These are phyloP conservation scores for Colletotrichum sidae DNA, from an alignment of 2,329 filamentous ascomycete genomes.

Conservation along the genomic window DNA sequence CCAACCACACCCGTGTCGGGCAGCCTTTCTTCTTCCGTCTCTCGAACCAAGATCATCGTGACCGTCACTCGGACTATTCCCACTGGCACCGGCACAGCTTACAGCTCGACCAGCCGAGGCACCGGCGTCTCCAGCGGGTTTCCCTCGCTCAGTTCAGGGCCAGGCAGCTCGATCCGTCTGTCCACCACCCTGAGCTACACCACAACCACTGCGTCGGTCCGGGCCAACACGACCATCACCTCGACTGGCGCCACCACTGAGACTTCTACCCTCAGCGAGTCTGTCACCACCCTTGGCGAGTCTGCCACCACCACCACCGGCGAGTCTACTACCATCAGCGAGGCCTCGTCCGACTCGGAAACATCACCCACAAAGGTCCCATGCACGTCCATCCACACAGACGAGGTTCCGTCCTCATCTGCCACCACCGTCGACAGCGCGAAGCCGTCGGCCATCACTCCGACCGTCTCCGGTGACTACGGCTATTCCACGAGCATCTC, in stretches of 20 bases:
- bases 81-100: slow-evolving; percentile 14
- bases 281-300: not conserved
- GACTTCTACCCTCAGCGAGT: not conserved
- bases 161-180: slow-evolving; percentile 21
- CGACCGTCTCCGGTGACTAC: slow-evolving; percentile 9
- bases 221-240: not conserved
- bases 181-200: slow-evolving; percentile 27
- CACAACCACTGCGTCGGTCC: slow-evolving; percentile 6
- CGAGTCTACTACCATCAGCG: not conserved
- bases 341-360: not conserved
- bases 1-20: not conserved
- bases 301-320: not conserved
- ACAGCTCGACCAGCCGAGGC: slow-evolving; percentile 8
- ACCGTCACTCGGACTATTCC: slow-evolving; percentile 19
- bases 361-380: slow-evolving; percentile 5
- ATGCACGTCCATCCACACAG: slow-evolving; percentile 5
- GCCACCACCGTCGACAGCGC: slow-evolving; percentile 21
- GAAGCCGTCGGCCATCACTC: slow-evolving; percentile 8
- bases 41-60: slow-evolving; percentile 22
- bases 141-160: not conserved
- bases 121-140: slow-evolving; percentile 16
- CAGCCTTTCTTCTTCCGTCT: slow-evolving; percentile 3
- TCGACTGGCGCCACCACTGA: not conserved
- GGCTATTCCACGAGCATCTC: not conserved
- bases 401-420: not conserved